Percentiles rank a stretch among this genome's conserved stretches.
These are phyloP conservation scores for Solanum chilense DNA, from an alignment of 257 asterid species.

Conservation along the genomic window DNA sequence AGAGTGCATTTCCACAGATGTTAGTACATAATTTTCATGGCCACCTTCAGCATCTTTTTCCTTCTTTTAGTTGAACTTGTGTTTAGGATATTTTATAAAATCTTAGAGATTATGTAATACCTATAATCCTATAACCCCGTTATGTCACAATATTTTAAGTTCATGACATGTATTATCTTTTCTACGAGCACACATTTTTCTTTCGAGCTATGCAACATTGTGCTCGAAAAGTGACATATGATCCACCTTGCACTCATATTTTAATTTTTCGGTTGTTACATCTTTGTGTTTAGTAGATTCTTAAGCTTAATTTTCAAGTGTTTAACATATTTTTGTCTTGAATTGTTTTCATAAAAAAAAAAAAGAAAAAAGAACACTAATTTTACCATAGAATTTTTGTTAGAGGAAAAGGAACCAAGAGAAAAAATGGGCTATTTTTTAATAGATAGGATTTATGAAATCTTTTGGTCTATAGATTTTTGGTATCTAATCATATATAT, in stretches of 20 bases:
- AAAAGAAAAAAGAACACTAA: too few species aligned
- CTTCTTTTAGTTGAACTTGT: not conserved
- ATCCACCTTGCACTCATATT: not conserved
- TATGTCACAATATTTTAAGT: not conserved
- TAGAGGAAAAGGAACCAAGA: too few species aligned
- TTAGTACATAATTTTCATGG: not conserved
- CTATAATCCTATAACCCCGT: not conserved
- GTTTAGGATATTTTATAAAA: not conserved
- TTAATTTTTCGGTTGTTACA: not conserved
- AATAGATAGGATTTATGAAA: too few species aligned
- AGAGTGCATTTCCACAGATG: too few species aligned
- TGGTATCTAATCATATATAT: too few species aligned
- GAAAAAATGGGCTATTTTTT: too few species aligned
- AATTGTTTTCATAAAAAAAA: too few species aligned
- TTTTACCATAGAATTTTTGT: too few species aligned
- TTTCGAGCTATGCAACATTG: not conserved
- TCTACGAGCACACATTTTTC: not conserved
- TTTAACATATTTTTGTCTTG: too few species aligned
- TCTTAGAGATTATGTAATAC: not conserved
- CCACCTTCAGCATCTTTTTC: not conserved
- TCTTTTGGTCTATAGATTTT: too few species aligned
- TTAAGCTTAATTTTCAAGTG: not conserved
- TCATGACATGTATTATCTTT: not conserved
- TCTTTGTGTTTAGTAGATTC: not conserved
- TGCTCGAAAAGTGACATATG: not conserved